Base-by-base conservation (phyloP, 352 stramenopile genomes). In the Sclerospora graminicola region DNA sequence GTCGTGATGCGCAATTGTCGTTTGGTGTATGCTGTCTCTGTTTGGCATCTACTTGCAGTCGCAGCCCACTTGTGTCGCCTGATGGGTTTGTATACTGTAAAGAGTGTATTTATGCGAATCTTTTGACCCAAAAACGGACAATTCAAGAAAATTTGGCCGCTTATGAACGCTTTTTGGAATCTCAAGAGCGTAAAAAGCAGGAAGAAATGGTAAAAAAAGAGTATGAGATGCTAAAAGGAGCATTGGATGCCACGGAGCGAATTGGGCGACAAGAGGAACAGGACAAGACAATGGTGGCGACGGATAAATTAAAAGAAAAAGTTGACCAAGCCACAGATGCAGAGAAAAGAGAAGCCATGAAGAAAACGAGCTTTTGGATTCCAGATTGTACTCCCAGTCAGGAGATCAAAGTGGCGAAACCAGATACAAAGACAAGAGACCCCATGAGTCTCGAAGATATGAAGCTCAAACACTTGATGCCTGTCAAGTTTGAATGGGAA, bases 391-490 rank as follows among this genome's bases (percentile, higher is more conserved):
- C 81, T 10, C 81, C 81, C 4, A 64, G 44, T 34, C 62, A 75
- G 15, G 67, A 84, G 23, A 46, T 26, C 5, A 72, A 49, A 19
- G 48, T 89, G 32, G 59, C 58, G 18, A 67, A 71, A 16, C 81
- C 81, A 0, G 78, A 90, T 51, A 73, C 60, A 5, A 81, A 81
- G 54, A 90, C 81, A 1, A 61, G 66, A 29, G 81, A 93, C 40
- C 81, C 81, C 11, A 93, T 93, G 81, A 85, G 74, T 62, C 55
- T 78, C 13, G 72, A 87, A 10, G 59, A 75, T 39, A 74, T 93
- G 60, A 89, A 89, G 56, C 69, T 90, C 49, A 93, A 93, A 48
- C 76, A 93, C 45, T 52, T 93, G 20, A 87, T 93, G 78, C 81
- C 81, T 0, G 63, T 89, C 43, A 87, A 93, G 53, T 82, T 90